Conservation (phyloP, 331 rosid species). For the Prunus yedoensis region DNA sequence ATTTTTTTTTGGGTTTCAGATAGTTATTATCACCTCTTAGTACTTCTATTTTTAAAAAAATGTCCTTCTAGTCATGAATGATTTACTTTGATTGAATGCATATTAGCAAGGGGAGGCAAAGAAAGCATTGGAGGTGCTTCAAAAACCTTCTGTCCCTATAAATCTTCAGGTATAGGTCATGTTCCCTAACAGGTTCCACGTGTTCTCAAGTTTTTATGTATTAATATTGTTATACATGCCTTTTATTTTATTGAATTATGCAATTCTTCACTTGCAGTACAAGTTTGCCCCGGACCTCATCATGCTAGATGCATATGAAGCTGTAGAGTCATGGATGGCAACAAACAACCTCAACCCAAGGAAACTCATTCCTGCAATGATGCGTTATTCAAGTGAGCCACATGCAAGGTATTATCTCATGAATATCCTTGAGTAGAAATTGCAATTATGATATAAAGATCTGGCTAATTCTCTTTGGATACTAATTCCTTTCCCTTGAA, state of each 20-base stretch:
- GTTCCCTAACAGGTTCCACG: neutral
- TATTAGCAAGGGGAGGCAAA: slow-evolving; percentile 93
- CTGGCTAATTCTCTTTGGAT: neutral
- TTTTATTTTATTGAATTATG: slow-evolving; percentile 4
- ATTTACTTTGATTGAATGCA: neutral
- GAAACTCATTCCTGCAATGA: slow-evolving; percentile 99
- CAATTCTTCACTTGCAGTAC: slow-evolving; percentile 56
- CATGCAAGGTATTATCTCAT: slow-evolving; percentile 76
- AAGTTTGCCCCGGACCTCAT: slow-evolving; percentile 95
- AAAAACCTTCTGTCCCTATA: slow-evolving; percentile 72
- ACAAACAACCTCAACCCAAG: slow-evolving; percentile 89
- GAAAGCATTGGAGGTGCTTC: slow-evolving; percentile 92
- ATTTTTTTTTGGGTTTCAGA: neutral
- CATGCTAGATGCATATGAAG: slow-evolving; percentile 97
- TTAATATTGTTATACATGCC: neutral
- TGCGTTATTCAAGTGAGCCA: slow-evolving; percentile 98
- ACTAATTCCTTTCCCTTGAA: neutral
- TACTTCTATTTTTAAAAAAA: neutral
- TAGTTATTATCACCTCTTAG: neutral
- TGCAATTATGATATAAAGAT: neutral
- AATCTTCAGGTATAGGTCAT: slow-evolving; percentile 76
- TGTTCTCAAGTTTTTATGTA: neutral
- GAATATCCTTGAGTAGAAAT: neutral
- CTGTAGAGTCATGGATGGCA: slow-evolving; percentile 97
- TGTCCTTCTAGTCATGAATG: slow-evolving; percentile 5